Base-by-base conservation (phyloP, 148 eudicot species). In the Amaranthus palmeri region DNA sequence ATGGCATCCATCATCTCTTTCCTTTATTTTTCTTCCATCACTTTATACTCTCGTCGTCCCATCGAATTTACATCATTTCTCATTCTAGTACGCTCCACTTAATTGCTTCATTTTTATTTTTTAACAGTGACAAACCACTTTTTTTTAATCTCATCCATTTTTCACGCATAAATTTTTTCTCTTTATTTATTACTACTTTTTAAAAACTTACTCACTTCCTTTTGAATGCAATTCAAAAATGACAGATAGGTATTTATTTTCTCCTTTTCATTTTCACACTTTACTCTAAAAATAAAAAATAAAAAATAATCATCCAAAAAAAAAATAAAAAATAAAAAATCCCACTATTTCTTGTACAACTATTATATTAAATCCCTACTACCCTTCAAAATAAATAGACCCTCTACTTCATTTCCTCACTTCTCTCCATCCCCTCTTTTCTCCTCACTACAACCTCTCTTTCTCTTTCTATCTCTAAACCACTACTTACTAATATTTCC, bases 1-100 rank as follows among this genome's bases (percentile, higher is more conserved):
- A 85, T 82, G 90, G 84, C 85, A 71, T 14, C 75, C 68, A 65
- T 67, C 68, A 51, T 67, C 66, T 65, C 55, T 11, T 1, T 10
- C 12, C 18, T 65, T 36, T 5, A 5, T n/a, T 67, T 25, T 54
- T 74, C 6, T n/a, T 15, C 5, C 11, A 12, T 61, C 4, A 40
- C 12, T 40, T 7, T 10, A 62, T 58, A 25, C 36, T 25, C 36
- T 25, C 0, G 0, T 25, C 36, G 36, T 25, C 0, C n/a, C n/a
- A n/a, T n/a, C n/a, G n/a, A n/a, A n/a, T n/a, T n/a, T n/a, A n/a
- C n/a, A 25, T 25, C 1, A 25, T 0, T 25, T 25, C 1, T 25
- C 36, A 25, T 25, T 25, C 1, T 25, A 1, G 1, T 25, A 0
- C 36, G 1, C 1, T 25, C 36, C 36, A 25, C 36, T 25, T 25